A percentile compares a stretch with the other conserved stretches of the same genome.
Evolutionary conservation across 2,329 filamentous ascomycete species (phyloP).

Genomic region (Xylariaceae sp.): DNA sequence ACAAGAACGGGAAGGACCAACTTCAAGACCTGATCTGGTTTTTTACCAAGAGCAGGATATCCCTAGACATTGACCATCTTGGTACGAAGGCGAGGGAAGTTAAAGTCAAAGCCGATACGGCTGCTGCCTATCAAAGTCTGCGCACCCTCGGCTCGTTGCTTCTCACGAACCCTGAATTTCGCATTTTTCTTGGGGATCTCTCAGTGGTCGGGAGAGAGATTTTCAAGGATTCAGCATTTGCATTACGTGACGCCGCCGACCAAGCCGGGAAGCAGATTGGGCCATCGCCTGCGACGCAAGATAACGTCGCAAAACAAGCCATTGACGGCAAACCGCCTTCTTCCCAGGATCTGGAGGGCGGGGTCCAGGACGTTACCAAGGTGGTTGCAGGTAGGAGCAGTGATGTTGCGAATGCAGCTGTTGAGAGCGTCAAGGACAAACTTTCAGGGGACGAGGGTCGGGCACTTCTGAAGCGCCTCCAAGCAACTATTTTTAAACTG

Average conservation of each 20-base stretch:
- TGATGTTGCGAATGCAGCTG: constrained; percentile 41
- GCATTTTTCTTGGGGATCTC: constrained; percentile 77
- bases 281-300: constrained; percentile 59
- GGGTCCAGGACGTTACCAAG: constrained; percentile 53
- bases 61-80: constrained; percentile 62
- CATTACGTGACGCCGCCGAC: constrained; percentile 70
- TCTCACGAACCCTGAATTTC: constrained; percentile 85
- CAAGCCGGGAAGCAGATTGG: constrained; percentile 70
- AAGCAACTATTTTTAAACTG: constrained; percentile 69
- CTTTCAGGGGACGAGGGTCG: constrained; percentile 67
- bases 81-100: constrained; percentile 56
- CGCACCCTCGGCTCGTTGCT: constrained; percentile 80
- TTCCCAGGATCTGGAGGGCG: constrained; percentile 59
- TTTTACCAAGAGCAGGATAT: constrained; percentile 66
- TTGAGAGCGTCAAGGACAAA: constrained; percentile 70
- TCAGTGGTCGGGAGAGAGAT: constrained; percentile 76
- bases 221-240: constrained; percentile 79
- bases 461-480: constrained; percentile 69
- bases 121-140: constrained; percentile 74
- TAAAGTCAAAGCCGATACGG: constrained; percentile 65
- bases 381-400: constrained; percentile 45
- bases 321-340: constrained; percentile 42
- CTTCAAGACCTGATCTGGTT: constrained; percentile 92
- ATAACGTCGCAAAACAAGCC: constrained; percentile 43
- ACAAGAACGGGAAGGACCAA: constrained; percentile 82